These are phyloP conservation scores for Straminergon stramineum DNA, from an alignment of 225 moss, liverwort and hornwort genomes.

Conservation along the genomic window DNA sequence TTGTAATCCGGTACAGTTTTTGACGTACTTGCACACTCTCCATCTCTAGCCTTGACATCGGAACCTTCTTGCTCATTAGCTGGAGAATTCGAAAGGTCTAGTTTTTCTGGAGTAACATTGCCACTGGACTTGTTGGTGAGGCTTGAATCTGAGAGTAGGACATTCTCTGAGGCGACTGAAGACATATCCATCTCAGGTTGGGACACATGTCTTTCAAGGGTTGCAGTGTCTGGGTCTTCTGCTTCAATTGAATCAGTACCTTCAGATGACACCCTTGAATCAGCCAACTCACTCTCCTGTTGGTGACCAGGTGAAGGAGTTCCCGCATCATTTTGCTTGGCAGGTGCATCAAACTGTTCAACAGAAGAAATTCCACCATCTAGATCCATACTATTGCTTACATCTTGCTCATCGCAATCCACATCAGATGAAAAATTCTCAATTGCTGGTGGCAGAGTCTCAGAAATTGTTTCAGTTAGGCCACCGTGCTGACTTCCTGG, in stretches of 20 bases:
- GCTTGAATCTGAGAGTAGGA: not conserved
- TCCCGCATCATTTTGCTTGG: not conserved
- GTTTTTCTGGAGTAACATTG: not conserved
- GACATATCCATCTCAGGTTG: not conserved
- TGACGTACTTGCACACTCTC: not conserved
- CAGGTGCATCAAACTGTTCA: not conserved
- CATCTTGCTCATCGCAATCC: not conserved
- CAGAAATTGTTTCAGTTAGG: not conserved
- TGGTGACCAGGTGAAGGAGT: not conserved
- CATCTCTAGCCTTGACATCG: conserved; percentile 5
- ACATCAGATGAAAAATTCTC: not conserved
- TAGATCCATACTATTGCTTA: not conserved
- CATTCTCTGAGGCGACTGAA: not conserved
- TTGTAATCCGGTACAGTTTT: not conserved
- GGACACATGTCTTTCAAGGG: not conserved
- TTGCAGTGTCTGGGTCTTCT: not conserved
- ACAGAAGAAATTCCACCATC: not conserved
- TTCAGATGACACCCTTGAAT: not conserved
- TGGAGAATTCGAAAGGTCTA: not conserved
- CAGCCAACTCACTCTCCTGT: not conserved
- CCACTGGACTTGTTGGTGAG: not conserved
- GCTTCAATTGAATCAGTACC: not conserved
- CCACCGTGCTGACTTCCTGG: not conserved
- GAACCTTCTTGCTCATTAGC: not conserved
- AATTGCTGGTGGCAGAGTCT: not conserved